Evolutionary conservation across 352 stramenopile species (phyloP), one percentile per base, ranked within the genome.

Genomic region (Pythium folliculosum): DNA sequence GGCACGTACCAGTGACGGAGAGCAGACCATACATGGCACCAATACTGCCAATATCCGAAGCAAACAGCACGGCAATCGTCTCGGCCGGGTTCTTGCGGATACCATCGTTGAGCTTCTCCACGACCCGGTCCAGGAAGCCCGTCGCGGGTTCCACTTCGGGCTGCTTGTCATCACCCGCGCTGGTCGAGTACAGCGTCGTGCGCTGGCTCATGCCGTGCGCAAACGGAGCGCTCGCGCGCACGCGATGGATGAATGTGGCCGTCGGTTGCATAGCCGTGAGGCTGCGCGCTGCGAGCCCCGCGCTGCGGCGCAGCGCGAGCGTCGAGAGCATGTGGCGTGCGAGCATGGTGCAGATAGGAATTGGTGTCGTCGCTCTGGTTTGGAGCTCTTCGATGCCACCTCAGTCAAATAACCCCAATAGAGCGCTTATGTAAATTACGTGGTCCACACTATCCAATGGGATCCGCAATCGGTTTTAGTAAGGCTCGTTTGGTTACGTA

Each of bases 31-130:
- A 95, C 76, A 89, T 92, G 23, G 78, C 81, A 32, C 80, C 86
- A 60, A 96, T 94, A 54, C 80, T 83, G 59, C 77, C 76, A 50
- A 96, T 93, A 51, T 96, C 89, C 6, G 87, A 93, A 12, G 82
- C 77, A 50, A 95, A 86, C 7, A 96, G 76, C 54, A 92, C 82
- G 4, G 76, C 78, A 13, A 96, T 76, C 14, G 88, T 93, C 63
- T 94, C 84, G 2, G 68, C 81, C 2, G 89, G 88, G 59, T 94
- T 67, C 38, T 82, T 77, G 56, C 81, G 79, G 68, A 96, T 93
- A 30, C 82, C 81, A n/a, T 70, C 67, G 55, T 96, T 96, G 27
- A 96, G 75, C 44, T 87, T 81, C 47, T 78, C 73, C 0, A 95
- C 89, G 25, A 91, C 77, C 7, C 77, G 72, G 51, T 96, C 80